Evolutionary conservation across 2,329 filamentous ascomycete genomes (phyloP).

Genomic region (Endocalyx cinctus): DNA sequence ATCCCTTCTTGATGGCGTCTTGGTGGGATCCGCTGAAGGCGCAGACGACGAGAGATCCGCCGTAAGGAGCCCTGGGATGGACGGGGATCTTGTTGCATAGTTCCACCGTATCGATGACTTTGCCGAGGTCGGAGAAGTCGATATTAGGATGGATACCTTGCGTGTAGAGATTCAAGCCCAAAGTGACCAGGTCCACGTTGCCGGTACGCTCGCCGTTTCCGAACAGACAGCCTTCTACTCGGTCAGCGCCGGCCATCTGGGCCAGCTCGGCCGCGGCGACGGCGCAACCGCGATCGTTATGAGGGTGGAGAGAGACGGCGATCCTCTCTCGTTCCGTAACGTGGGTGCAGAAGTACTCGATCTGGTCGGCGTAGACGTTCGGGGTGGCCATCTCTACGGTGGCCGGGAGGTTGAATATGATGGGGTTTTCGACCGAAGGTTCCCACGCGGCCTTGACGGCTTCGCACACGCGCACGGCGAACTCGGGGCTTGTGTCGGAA

Average conservation of each 20-base stretch:
- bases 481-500: slow-evolving; percentile 84
- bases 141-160: slow-evolving; percentile 81
- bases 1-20: slow-evolving; percentile 93
- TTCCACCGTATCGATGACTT: slow-evolving; percentile 85
- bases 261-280: slow-evolving; percentile 86
- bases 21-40: slow-evolving; percentile 92
- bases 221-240: slow-evolving; percentile 91
- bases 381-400: slow-evolving; percentile 94
- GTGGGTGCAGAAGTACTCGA: slow-evolving; percentile 89
- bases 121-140: slow-evolving; percentile 86
- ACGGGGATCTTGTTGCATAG: slow-evolving; percentile 92
- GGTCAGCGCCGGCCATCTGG: slow-evolving; percentile 92
- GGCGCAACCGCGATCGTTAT: slow-evolving; percentile 90
- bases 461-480: slow-evolving; percentile 77
- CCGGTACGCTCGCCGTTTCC: slow-evolving; percentile 94
- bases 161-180: slow-evolving; percentile 91
- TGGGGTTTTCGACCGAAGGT: slow-evolving; percentile 69
- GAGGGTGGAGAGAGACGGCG: slow-evolving; percentile 84
- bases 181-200: slow-evolving; percentile 90
- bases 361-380: slow-evolving; percentile 93
- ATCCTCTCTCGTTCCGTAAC: slow-evolving; percentile 83
- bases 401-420: slow-evolving; percentile 96
- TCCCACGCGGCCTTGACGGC: slow-evolving; percentile 94
- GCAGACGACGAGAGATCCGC: slow-evolving; percentile 84
- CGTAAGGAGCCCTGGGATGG: slow-evolving; percentile 85